These are phyloP conservation scores for Kickxella alabastrina DNA, from an alignment of 192 early-diverging fungal species.

Conservation along the genomic window DNA sequence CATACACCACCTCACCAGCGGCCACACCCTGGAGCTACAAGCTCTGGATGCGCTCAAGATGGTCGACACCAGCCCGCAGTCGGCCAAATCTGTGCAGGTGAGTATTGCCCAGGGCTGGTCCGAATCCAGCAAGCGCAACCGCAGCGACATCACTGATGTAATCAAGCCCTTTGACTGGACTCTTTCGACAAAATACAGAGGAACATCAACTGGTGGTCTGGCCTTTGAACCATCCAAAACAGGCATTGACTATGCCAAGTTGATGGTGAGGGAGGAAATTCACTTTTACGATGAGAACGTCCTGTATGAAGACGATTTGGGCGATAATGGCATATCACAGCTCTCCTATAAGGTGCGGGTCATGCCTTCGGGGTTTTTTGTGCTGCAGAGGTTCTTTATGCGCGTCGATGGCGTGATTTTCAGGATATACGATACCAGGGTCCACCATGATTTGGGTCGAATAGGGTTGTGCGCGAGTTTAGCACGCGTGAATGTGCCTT, in stretches of 20 bases:
- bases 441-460: constrained; percentile 83
- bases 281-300: constrained; percentile 93
- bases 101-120: constrained; percentile 84
- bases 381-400: constrained; percentile 84
- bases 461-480: constrained; percentile 65
- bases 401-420: constrained; percentile 93
- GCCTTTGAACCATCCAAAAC: constrained; percentile 25
- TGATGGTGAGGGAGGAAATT: constrained; percentile 79
- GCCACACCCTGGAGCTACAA: constrained; percentile 55
- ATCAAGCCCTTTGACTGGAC: constrained; percentile 98
- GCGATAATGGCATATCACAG: constrained; percentile 87
- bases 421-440: constrained; percentile 81
- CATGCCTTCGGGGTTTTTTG: constrained; percentile 88
- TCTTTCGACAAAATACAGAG: constrained; percentile 78
- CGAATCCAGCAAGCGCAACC: constrained; percentile 61
- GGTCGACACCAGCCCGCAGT: constrained; percentile 65
- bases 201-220: constrained; percentile 45
- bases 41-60: constrained; percentile 71
- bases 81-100: constrained; percentile 76
- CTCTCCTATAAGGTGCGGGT: constrained; percentile 82
- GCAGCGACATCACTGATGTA: constrained; percentile 72
- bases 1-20: constrained; percentile 54
- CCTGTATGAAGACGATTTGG: constrained; percentile 94
- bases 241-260: constrained; percentile 72
- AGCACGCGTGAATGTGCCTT: constrained; percentile 65